phyloP scores from a whole-genome alignment of 371 early-diverging fungal genomes.

The Phascolomyces articulosus region DNA sequence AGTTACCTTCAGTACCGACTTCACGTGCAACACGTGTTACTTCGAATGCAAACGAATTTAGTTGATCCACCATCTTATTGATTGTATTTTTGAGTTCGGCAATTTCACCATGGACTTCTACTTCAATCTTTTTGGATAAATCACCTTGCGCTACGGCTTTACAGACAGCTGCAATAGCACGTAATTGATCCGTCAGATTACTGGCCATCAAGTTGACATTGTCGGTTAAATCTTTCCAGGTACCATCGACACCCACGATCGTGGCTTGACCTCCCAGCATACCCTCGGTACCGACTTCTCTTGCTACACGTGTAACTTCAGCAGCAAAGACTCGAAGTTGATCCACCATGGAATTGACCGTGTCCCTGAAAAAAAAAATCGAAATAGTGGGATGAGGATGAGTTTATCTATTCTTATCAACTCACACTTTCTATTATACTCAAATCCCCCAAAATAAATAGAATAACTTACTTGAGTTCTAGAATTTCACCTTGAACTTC shows the following conservation, averaged over 20 bases:
- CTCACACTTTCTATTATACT: not conserved
- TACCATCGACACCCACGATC: conserved; percentile 66
- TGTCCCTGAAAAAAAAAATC: too few species aligned
- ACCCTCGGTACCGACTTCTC: conserved; percentile 66
- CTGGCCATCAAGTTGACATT: conserved; percentile 69
- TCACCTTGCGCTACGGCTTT: conserved; percentile 65
- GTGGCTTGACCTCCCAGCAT: conserved; percentile 56
- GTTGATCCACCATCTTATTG: conserved; percentile 56
- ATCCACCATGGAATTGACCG: conserved; percentile 53
- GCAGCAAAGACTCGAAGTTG: conserved; percentile 41
- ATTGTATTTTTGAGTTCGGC: conserved; percentile 39
- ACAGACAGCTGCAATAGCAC: conserved; percentile 56
- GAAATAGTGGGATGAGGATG: too few species aligned
- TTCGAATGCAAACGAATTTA: conserved; percentile 45
- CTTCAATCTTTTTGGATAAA: conserved; percentile 40
- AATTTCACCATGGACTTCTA: conserved; percentile 47
- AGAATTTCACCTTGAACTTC: conserved; percentile 51
- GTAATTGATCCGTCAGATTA: conserved; percentile 63
- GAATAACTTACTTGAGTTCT: conserved; percentile 42
- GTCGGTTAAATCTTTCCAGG: conserved; percentile 74
- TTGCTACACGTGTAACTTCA: conserved; percentile 64
- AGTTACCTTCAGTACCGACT: conserved; percentile 59
- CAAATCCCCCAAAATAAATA: not conserved
- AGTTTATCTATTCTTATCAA: too few species aligned
- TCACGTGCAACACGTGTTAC: conserved; percentile 46